Conservation (phyloP, 2,329 filamentous ascomycete species). For the Sclerotinia trifoliorum region DNA sequence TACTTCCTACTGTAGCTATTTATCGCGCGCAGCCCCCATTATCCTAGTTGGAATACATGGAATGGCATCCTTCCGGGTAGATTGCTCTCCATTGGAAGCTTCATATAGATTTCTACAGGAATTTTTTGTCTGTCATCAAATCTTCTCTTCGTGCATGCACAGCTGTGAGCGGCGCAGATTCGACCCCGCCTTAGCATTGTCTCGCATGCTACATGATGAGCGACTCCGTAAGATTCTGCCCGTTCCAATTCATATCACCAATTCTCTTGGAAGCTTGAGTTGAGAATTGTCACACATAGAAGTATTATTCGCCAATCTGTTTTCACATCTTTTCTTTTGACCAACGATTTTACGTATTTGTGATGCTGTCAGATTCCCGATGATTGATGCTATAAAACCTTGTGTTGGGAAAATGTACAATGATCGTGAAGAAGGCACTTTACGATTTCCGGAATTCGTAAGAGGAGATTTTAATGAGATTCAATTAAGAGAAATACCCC, state of each 20-base stretch:
- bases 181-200: conserved; percentile 1
- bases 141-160: conserved; percentile 1
- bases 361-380: conserved; percentile 13
- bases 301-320: background rate
- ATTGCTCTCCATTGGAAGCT: conserved; percentile 5
- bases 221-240: background rate
- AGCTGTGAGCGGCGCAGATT: conserved; percentile 11
- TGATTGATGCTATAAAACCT: background rate
- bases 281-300: conserved; percentile 7
- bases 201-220: background rate
- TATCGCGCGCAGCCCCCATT: conserved; percentile 7
- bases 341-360: background rate
- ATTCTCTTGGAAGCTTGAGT: background rate
- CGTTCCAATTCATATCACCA: background rate
- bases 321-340: background rate
- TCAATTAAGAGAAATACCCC: conserved; percentile 18
- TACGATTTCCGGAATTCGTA: conserved; percentile 7
- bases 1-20: conserved; percentile 13
- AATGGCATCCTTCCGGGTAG: conserved; percentile 9
- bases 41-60: conserved; percentile 8
- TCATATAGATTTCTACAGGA: conserved; percentile 14
- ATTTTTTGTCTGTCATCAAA: conserved; percentile 20
- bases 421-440: conserved; percentile 1
- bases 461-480: conserved; percentile 15
- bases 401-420: conserved; percentile 13